Evolutionary conservation across 2,329 filamentous ascomycete genomes (phyloP), one percentile per base, ranked within the genome.

Genomic region (Lecanicillium sp.): DNA sequence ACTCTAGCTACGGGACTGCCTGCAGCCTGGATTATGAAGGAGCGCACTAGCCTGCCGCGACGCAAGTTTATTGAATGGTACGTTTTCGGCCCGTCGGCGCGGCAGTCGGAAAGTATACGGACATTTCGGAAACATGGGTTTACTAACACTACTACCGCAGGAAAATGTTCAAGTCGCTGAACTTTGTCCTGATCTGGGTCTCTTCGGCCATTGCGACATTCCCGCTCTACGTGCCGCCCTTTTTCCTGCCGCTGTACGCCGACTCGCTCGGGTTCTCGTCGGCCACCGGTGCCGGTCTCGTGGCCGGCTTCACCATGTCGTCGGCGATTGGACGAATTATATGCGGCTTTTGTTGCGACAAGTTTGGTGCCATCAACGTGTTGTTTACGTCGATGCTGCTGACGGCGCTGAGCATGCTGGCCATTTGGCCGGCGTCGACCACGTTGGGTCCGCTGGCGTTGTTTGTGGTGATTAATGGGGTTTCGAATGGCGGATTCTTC

Each of bases 401-500:
- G 1, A 76, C 66, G 27, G 69, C 71, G 0, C 29, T 79, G 1
- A 80, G 72, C 39, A 77, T 79, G 65, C 59, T 81, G 12, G 68
- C 70, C 1, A 59, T 81, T 2, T 81, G 77, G 78, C 77, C 78
- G 0, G 65, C 74, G 0, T 75, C 73, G 2, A 70, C 61, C 8
- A 68, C 69, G 0, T 53, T 81, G 2, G 72, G 59, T 0, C 74
- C 75, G 0, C 51, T 81, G 19, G 57, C 72, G 13, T 54, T 69
- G 0, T 82, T 82, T 49, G 72, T 72, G 8, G 59, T 79, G 5
- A 57, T 81, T 17, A 81, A 80, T 45, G 78, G 78, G 0, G 57
- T 69, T 28, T 66, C 71, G 5, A 81, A 80, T 47, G 78, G 78
- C 1, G 75, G 71, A 0, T 81, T 81, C 59, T 81, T 82, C 49